These are phyloP conservation scores for Solanum chmielewskii DNA, from an alignment of 257 asterid species.

Conservation along the genomic window DNA sequence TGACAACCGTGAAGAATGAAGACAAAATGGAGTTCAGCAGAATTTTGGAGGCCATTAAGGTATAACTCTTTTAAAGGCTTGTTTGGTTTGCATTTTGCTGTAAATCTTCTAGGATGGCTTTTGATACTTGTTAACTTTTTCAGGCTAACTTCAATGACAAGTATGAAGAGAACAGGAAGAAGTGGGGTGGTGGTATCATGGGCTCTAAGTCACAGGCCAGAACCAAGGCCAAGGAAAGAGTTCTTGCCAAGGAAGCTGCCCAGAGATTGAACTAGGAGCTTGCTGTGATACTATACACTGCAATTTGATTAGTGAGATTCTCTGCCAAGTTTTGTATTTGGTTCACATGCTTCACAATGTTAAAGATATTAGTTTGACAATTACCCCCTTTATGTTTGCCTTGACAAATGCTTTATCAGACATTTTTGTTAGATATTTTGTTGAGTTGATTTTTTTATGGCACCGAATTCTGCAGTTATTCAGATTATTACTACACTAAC, in stretches of 20 bases:
- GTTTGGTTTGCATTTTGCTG: not conserved
- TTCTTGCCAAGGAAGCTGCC: not conserved
- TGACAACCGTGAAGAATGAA: not conserved
- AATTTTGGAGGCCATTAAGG: slow-evolving; percentile 10
- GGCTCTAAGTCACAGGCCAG: not conserved
- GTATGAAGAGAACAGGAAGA: not conserved
- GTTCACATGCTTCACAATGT: not conserved
- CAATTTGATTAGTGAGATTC: not conserved
- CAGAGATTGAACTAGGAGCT: not conserved
- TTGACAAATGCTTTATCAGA: not conserved
- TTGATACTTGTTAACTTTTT: not conserved
- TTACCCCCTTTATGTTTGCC: not conserved
- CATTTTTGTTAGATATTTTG: not conserved
- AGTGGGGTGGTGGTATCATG: not conserved
- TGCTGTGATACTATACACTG: not conserved
- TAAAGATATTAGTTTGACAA: not conserved
- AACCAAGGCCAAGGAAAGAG: not conserved
- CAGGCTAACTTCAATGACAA: not conserved
- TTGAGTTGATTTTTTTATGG: not conserved
- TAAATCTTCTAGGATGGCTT: not conserved
- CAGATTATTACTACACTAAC: not conserved
- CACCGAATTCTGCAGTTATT: not conserved
- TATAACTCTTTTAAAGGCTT: not conserved
- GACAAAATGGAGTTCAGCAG: not conserved
- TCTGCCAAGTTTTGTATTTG: not conserved